These are phyloP conservation scores for Malus fusca DNA, from an alignment of 306 rosid genomes.

Conservation along the genomic window DNA sequence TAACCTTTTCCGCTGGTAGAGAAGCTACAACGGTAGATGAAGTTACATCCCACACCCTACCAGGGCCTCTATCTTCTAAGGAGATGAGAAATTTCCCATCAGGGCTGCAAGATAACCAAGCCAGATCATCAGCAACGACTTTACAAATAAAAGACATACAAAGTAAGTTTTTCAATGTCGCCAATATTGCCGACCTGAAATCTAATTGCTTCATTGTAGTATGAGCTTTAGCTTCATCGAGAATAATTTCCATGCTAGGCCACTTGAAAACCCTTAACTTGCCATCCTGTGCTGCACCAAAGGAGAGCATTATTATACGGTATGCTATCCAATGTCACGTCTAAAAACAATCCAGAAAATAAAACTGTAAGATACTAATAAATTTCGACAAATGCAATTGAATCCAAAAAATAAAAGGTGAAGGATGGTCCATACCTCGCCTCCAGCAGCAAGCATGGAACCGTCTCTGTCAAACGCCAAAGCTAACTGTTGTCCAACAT, in stretches of 20 bases:
- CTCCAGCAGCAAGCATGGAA: conserved; percentile 73
- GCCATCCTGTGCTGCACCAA: conserved; percentile 91
- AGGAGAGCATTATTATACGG: conserved; percentile 32
- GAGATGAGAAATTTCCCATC: conserved; percentile 76
- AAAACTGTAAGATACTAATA: neutral
- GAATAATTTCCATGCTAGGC: conserved; percentile 79
- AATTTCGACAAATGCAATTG: neutral
- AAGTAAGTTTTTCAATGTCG: neutral
- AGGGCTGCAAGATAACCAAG: conserved; percentile 48
- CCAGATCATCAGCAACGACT: conserved; percentile 24
- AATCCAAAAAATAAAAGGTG: conserved; percentile 5
- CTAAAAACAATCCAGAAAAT: neutral
- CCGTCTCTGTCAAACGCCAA: conserved; percentile 67
- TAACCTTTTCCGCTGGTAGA: conserved; percentile 62
- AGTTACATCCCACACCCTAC: conserved; percentile 83
- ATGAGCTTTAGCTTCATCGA: conserved; percentile 54
- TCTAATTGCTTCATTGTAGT: conserved; percentile 64
- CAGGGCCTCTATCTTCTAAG: conserved; percentile 76
- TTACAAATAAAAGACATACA: conserved; percentile 11
- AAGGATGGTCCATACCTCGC: conserved; percentile 53
- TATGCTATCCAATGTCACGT: conserved; percentile 6
- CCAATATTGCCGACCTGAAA: conserved; percentile 60
- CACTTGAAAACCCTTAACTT: conserved; percentile 77
- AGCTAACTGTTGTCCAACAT: conserved; percentile 77
- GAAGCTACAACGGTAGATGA: conserved; percentile 49